phyloP scores from a whole-genome alignment of 2,329 filamentous ascomycete genomes.

The Cladosporium oxysporum region DNA sequence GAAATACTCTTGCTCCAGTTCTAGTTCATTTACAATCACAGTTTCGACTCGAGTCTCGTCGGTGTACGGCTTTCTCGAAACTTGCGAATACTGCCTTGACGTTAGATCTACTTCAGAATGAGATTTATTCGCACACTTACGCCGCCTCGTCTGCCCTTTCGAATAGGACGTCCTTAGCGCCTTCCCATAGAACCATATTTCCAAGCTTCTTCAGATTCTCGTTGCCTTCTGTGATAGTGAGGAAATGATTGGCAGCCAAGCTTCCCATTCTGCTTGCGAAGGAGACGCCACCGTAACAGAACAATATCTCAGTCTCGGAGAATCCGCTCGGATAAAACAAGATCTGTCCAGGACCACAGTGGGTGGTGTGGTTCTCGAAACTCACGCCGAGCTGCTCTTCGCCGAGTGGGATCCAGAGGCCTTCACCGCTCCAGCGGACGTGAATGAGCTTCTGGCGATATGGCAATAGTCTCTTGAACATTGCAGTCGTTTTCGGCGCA shows the following conservation, averaged over 20 bases:
- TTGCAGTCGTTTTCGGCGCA: neutral
- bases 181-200: neutral
- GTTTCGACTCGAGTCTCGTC: neutral
- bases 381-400: neutral
- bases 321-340: neutral
- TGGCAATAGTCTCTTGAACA: neutral
- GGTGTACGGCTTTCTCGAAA: neutral
- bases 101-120: neutral
- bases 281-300: neutral
- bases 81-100: neutral
- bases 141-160: neutral
- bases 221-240: neutral
- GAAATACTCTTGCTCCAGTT: neutral
- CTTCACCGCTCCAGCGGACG: constrained; percentile 1
- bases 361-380: constrained; percentile 1
- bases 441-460: neutral
- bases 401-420: neutral
- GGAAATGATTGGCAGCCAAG: neutral
- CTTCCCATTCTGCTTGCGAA: neutral
- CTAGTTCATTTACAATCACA: neutral
- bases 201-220: neutral
- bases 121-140: neutral
- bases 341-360: neutral
- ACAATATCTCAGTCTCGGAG: constrained; percentile 2
- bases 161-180: neutral